A percentile compares a stretch with the other conserved stretches of the same genome.
Evolutionary conservation across 2,329 filamentous ascomycete genomes (phyloP).

Genomic region (Aspergillus intermedius): DNA sequence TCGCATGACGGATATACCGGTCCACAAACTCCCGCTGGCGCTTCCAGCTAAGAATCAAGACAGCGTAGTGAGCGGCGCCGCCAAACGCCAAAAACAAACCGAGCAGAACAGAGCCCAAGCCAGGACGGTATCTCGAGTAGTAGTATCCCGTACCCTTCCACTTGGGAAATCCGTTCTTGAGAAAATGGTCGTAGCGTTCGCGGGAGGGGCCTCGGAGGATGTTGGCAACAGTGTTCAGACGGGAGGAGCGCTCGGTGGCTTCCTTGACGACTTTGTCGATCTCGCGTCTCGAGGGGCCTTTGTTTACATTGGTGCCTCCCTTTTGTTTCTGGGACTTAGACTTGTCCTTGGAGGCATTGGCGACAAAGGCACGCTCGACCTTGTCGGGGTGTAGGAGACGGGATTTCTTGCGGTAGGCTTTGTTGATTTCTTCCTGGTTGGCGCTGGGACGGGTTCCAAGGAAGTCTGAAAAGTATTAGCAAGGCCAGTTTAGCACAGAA

Average conservation of each 20-base stretch:
- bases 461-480: slow-evolving; percentile 54
- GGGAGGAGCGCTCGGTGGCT: slow-evolving; percentile 75
- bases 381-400: slow-evolving; percentile 88
- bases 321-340: slow-evolving; percentile 48
- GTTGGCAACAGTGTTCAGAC: slow-evolving; percentile 75
- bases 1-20: slow-evolving; percentile 82
- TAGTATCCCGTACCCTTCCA: slow-evolving; percentile 99
- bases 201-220: slow-evolving; percentile 75
- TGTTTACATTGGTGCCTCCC: slow-evolving; percentile 59
- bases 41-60: slow-evolving; percentile 79
- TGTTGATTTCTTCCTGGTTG: slow-evolving; percentile 80
- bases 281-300: slow-evolving; percentile 66
- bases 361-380: slow-evolving; percentile 74
- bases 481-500: neutral
- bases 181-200: slow-evolving; percentile 90
- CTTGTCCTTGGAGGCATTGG: slow-evolving; percentile 56
- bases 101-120: slow-evolving; percentile 73
- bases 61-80: slow-evolving; percentile 79
- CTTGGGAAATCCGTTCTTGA: slow-evolving; percentile 83
- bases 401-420: slow-evolving; percentile 86
- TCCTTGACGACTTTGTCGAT: slow-evolving; percentile 72
- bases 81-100: slow-evolving; percentile 78
- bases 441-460: slow-evolving; percentile 68
- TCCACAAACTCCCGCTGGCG: slow-evolving; percentile 86
- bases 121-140: slow-evolving; percentile 88